These are phyloP conservation scores for Zoysia japonica DNA, from an alignment of 176 grass and related monocot species.

Conservation along the genomic window DNA sequence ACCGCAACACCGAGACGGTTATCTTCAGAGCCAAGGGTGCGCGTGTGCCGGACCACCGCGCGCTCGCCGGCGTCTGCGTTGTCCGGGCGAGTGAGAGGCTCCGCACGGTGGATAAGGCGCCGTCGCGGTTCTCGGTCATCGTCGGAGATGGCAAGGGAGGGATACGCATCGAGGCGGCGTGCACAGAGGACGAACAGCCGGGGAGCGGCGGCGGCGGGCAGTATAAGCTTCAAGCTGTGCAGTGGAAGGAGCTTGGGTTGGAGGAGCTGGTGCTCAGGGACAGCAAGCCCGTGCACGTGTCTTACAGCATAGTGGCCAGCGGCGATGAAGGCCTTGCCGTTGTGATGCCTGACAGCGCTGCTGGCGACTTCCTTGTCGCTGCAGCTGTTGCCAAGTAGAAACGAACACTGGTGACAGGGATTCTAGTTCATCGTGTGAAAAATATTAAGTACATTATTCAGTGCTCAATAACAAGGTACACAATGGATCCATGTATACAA, in stretches of 20 bases:
- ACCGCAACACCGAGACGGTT: neutral
- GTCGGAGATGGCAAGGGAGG: neutral
- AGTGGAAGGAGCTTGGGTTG: slow-evolving; percentile 62
- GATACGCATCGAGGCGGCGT: slow-evolving; percentile 49
- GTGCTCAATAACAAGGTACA: neutral
- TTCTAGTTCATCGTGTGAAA: neutral
- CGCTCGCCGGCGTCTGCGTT: slow-evolving; percentile 50
- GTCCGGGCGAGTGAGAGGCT: slow-evolving; percentile 27
- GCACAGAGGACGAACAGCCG: neutral
- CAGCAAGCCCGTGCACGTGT: slow-evolving; percentile 62
- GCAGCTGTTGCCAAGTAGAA: slow-evolving; percentile 38
- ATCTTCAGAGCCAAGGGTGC: neutral
- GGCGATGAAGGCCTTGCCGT: slow-evolving; percentile 53
- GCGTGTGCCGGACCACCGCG: neutral
- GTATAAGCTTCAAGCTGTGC: neutral
- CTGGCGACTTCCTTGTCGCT: slow-evolving; percentile 38
- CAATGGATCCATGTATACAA: no score
- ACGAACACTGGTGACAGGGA: neutral
- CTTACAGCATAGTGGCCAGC: slow-evolving; percentile 36
- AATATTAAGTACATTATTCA: neutral
- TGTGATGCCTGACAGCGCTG: slow-evolving; percentile 41
- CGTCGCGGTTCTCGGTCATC: slow-evolving; percentile 37
- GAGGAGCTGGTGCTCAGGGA: slow-evolving; percentile 54
- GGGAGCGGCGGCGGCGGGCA: neutral
- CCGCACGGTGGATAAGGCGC: neutral